These are phyloP conservation scores for Cadophora sp. DNA, from an alignment of 2,329 filamentous ascomycete genomes.

Conservation along the genomic window DNA sequence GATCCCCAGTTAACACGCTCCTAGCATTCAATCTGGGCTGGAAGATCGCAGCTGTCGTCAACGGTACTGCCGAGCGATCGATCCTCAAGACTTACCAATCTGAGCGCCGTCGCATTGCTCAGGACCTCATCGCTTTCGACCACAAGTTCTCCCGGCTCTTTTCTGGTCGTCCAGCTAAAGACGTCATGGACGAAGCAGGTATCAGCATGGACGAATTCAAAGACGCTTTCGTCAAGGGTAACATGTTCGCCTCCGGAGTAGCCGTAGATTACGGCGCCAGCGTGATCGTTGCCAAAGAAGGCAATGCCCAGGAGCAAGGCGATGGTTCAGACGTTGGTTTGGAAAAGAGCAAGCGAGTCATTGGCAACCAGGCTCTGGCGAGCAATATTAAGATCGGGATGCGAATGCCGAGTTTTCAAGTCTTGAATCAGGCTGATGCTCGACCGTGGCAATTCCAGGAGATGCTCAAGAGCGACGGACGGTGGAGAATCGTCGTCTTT, in stretches of 20 bases:
- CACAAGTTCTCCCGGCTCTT: conserved; percentile 63
- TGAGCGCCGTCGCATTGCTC: conserved; percentile 67
- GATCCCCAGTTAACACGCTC: neutral
- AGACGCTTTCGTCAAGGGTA: conserved; percentile 63
- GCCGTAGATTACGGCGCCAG: conserved; percentile 65
- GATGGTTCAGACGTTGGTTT: conserved; percentile 57
- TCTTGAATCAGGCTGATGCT: conserved; percentile 61
- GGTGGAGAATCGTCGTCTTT: conserved; percentile 67
- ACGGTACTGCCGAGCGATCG: conserved; percentile 52
- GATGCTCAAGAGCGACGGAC: conserved; percentile 60
- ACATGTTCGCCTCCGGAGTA: conserved; percentile 64
- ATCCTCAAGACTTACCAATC: conserved; percentile 66
- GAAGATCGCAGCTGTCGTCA: conserved; percentile 54
- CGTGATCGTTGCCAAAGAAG: conserved; percentile 61
- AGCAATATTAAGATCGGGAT: conserved; percentile 53
- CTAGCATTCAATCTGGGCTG: conserved; percentile 64
- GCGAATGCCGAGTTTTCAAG: conserved; percentile 64
- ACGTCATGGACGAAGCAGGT: conserved; percentile 52
- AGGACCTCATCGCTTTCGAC: conserved; percentile 71
- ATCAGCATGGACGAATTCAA: conserved; percentile 70
- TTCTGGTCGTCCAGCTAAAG: conserved; percentile 59
- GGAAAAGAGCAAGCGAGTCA: conserved; percentile 60
- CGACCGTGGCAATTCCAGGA: conserved; percentile 66
- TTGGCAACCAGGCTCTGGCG: conserved; percentile 47
- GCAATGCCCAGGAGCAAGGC: conserved; percentile 51